These are phyloP conservation scores for Aspergillus pseudonomiae DNA, from an alignment of 2,329 filamentous ascomycete species.

Conservation along the genomic window DNA sequence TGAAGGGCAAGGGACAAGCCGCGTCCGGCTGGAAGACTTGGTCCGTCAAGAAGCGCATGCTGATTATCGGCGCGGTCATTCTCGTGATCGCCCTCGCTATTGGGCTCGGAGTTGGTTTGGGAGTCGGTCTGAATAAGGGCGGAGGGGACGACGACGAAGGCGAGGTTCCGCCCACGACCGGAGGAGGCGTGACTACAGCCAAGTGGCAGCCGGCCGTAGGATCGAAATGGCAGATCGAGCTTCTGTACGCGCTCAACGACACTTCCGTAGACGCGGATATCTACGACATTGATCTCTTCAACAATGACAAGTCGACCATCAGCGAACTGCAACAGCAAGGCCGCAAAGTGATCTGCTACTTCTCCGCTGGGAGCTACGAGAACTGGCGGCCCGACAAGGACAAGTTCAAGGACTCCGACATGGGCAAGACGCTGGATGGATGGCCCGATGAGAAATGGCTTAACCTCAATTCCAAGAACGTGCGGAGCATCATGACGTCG, in stretches of 20 bases:
- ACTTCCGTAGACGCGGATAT: slow-evolving; percentile 56
- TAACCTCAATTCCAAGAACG: slow-evolving; percentile 58
- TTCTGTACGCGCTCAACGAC: slow-evolving; percentile 47
- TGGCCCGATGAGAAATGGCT: slow-evolving; percentile 72
- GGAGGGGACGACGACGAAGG: slow-evolving; percentile 31
- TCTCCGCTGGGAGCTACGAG: slow-evolving; percentile 72
- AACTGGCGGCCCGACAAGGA: slow-evolving; percentile 61
- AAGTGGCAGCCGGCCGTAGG: slow-evolving; percentile 59
- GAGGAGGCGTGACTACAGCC: slow-evolving; percentile 24
- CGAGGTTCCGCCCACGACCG: slow-evolving; percentile 15
- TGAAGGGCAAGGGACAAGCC: slow-evolving; percentile 25
- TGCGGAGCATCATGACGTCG: slow-evolving; percentile 66
- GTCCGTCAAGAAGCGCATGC: slow-evolving; percentile 38
- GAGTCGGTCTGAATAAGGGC: slow-evolving; percentile 54
- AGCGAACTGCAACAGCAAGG: slow-evolving; percentile 52
- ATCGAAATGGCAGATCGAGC: slow-evolving; percentile 65
- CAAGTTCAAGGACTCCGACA: slow-evolving; percentile 58
- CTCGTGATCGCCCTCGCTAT: slow-evolving; percentile 52
- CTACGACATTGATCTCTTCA: slow-evolving; percentile 66
- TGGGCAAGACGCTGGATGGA: slow-evolving; percentile 62
- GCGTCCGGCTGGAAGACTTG: slow-evolving; percentile 30
- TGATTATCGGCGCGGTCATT: slow-evolving; percentile 27
- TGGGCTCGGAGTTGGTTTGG: slow-evolving; percentile 61
- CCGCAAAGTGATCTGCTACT: slow-evolving; percentile 73
- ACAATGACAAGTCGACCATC: slow-evolving; percentile 53